Percentiles rank a stretch among this genome's conserved stretches.
phyloP scores from a whole-genome alignment of 257 asterid genomes.

The Striga asiatica region DNA sequence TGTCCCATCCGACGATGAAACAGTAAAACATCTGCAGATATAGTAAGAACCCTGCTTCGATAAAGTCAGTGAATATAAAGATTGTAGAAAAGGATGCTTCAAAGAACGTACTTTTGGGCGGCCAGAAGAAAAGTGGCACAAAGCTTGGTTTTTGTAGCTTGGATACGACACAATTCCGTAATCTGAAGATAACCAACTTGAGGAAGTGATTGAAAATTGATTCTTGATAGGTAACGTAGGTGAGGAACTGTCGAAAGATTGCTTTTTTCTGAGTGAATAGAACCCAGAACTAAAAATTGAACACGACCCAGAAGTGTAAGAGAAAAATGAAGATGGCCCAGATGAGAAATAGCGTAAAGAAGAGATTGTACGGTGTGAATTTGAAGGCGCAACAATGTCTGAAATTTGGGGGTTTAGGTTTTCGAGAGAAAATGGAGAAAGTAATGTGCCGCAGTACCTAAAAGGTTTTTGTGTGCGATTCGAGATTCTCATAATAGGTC shows the following conservation, averaged over 20 bases:
- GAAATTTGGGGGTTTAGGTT: slow-evolving; percentile 19
- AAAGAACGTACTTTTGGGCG: background rate
- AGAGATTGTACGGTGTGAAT: background rate
- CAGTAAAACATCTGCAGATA: slow-evolving; percentile 15
- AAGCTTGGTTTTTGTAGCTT: background rate
- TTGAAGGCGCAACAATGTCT: background rate
- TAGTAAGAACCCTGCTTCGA: background rate
- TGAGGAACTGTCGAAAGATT: slow-evolving; percentile 13
- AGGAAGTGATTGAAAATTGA: background rate
- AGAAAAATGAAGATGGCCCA: background rate
- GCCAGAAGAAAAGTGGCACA: background rate
- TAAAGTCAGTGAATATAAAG: background rate
- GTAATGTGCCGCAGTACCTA: slow-evolving; percentile 21
- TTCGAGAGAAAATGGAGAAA: slow-evolving; percentile 15
- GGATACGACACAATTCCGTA: background rate
- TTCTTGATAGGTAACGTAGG: slow-evolving; percentile 8
- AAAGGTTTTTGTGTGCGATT: slow-evolving; percentile 2
- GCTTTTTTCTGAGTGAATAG: background rate
- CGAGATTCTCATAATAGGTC: slow-evolving; percentile 23
- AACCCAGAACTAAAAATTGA: too few species aligned
- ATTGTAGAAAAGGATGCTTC: background rate
- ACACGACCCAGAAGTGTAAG: too few species aligned
- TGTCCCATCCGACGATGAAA: slow-evolving; percentile 13
- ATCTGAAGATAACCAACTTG: background rate
- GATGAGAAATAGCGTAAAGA: slow-evolving; percentile 14